Percentiles rank a stretch among this genome's conserved stretches.
phyloP scores from a whole-genome alignment of 768 basidiomycete genomes.

The Kwoniella heveanensis region DNA sequence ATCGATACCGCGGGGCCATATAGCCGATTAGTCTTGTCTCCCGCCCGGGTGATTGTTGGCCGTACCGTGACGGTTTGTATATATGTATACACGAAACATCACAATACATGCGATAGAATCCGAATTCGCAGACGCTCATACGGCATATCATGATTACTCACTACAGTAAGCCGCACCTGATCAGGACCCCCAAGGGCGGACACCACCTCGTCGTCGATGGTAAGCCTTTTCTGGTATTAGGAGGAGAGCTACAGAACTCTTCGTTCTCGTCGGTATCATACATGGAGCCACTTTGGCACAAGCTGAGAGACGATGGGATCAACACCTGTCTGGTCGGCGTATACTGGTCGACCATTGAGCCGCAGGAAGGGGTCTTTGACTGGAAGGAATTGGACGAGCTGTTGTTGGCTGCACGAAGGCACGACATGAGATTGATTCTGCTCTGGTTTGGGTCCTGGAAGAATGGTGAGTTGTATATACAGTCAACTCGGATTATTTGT shows the following conservation, averaged over 20 bases:
- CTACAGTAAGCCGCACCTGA: no score
- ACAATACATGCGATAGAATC: no score
- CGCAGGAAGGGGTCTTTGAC: constrained; percentile 22
- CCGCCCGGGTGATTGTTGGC: no score
- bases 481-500: no score
- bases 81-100: no score
- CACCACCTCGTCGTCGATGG: constrained; percentile 13
- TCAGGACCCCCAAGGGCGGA: neutral
- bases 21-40: no score
- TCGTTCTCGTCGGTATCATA: constrained; percentile 23
- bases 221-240: neutral
- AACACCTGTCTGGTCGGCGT: constrained; percentile 21
- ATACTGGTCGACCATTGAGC: constrained; percentile 25
- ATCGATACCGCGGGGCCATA: no score
- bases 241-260: constrained; percentile 27
- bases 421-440: constrained; percentile 17
- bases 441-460: constrained; percentile 30
- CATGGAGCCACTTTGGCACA: constrained; percentile 19
- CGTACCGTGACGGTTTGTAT: no score
- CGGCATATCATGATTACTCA: no score
- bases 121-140: no score
- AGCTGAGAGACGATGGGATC: constrained; percentile 6
- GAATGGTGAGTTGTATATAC: constrained; percentile 21
- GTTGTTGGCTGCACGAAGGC: constrained; percentile 9
- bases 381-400: constrained; percentile 24